Evolutionary conservation across 768 basidiomycete genomes (phyloP).

Genomic region (Imleria badia): DNA sequence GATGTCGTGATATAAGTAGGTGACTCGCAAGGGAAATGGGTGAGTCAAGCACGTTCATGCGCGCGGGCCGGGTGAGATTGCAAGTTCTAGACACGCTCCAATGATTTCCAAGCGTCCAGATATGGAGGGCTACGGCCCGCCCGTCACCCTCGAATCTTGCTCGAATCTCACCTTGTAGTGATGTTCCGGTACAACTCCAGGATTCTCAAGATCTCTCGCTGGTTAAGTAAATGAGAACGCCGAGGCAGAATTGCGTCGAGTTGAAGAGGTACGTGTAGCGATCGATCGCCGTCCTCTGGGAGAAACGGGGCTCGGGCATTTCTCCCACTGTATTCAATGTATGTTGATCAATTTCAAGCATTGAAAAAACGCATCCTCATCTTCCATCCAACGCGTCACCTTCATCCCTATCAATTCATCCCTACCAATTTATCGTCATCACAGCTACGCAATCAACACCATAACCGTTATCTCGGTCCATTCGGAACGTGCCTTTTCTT

Average conservation of each 20-base stretch:
- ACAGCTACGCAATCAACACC: not conserved
- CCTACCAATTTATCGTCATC: not conserved
- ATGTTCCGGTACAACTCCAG: not conserved
- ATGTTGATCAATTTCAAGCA: not conserved
- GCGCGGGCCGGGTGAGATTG: not conserved
- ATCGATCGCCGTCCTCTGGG: not conserved
- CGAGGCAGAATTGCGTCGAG: not conserved
- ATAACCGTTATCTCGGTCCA: conserved; percentile 16
- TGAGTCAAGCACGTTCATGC: not conserved
- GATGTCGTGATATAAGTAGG: not conserved
- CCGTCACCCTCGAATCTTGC: not conserved
- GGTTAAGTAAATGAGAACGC: not conserved
- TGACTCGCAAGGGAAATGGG: not conserved
- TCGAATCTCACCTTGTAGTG: not conserved
- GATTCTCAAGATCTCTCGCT: not conserved
- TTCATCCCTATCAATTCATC: not conserved
- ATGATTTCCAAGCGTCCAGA: not conserved
- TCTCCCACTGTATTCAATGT: not conserved
- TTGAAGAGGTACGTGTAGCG: conserved; percentile 6
- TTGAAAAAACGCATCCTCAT: not conserved
- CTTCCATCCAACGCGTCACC: not conserved
- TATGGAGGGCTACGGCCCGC: not conserved
- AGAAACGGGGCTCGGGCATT: not conserved
- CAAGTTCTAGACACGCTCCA: not conserved
- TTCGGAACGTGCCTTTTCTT: conserved; percentile 7